Evolutionary conservation across 2,329 filamentous ascomycete species (phyloP).

Genomic region (Madurella mycetomatis): DNA sequence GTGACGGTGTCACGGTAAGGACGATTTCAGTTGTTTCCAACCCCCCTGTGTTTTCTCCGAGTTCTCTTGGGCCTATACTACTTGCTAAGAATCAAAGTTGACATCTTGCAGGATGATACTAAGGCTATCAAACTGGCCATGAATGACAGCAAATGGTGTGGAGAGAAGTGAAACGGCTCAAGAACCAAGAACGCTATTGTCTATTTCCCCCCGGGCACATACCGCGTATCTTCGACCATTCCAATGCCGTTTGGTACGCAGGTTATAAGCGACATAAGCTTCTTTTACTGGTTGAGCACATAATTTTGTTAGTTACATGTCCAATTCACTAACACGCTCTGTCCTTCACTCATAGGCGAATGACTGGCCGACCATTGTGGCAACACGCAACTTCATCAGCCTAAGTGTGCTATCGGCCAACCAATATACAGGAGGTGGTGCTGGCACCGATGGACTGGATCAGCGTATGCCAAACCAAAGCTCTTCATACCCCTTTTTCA

Average conservation of each 20-base stretch:
- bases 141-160: slow-evolving; percentile 8
- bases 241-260: slow-evolving; percentile 3
- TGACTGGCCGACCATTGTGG: slow-evolving; percentile 2
- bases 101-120: too few relatives aligned
- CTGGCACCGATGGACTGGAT: not conserved
- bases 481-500: too few relatives aligned
- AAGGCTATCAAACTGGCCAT: slow-evolving; percentile 16
- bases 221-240: slow-evolving; percentile 1
- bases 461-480: too few relatives aligned
- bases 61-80: too few relatives aligned
- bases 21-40: too few relatives aligned
- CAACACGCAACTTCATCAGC: slow-evolving; percentile 3
- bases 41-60: too few relatives aligned
- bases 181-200: slow-evolving; percentile 16
- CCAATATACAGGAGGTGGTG: slow-evolving; percentile 6
- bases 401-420: slow-evolving; percentile 9
- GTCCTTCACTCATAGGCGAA: too few relatives aligned
- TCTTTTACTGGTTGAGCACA: too few relatives aligned
- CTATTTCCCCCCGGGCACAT: slow-evolving; percentile 13
- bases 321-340: too few relatives aligned
- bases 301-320: too few relatives aligned
- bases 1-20: not conserved
- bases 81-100: too few relatives aligned
- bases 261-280: slow-evolving; percentile 15
- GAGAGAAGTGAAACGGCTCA: slow-evolving; percentile 7